These are phyloP conservation scores for Aspergillus cavernicola DNA, from an alignment of 495 filamentous ascomycete genomes.

Conservation along the genomic window DNA sequence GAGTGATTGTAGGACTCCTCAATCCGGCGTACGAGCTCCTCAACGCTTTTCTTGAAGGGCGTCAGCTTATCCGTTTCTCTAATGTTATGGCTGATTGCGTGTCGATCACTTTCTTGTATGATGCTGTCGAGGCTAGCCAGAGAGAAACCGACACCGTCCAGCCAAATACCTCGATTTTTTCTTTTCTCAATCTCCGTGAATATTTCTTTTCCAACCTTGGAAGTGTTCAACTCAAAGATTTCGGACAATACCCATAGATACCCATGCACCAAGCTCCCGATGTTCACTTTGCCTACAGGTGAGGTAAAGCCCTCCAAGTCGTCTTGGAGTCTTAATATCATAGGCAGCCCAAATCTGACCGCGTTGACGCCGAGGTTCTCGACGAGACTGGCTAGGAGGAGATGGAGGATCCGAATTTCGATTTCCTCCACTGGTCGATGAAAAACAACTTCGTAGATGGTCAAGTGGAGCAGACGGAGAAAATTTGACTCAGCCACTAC, in stretches of 20 bases:
- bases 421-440: conserved; percentile 64
- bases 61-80: conserved; percentile 19
- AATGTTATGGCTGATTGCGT: conserved; percentile 9
- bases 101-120: conserved; percentile 22
- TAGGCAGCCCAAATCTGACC: conserved; percentile 71
- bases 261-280: conserved; percentile 81
- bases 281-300: conserved; percentile 61
- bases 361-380: conserved; percentile 81
- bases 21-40: conserved; percentile 65
- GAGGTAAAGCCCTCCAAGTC: conserved; percentile 56
- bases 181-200: conserved; percentile 71
- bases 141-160: conserved; percentile 58
- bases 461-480: conserved; percentile 78
- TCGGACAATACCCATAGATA: conserved; percentile 79
- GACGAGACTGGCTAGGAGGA: conserved; percentile 67
- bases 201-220: conserved; percentile 62
- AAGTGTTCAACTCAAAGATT: conserved; percentile 70
- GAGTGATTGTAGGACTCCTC: conserved; percentile 61
- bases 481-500: conserved; percentile 61
- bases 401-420: conserved; percentile 71
- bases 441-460: conserved; percentile 79
- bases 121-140: conserved; percentile 49
- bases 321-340: conserved; percentile 84
- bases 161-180: conserved; percentile 69
- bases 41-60: conserved; percentile 40